Base-by-base conservation (phyloP, 768 basidiomycete species). In the Collybiopsis luxurians region DNA sequence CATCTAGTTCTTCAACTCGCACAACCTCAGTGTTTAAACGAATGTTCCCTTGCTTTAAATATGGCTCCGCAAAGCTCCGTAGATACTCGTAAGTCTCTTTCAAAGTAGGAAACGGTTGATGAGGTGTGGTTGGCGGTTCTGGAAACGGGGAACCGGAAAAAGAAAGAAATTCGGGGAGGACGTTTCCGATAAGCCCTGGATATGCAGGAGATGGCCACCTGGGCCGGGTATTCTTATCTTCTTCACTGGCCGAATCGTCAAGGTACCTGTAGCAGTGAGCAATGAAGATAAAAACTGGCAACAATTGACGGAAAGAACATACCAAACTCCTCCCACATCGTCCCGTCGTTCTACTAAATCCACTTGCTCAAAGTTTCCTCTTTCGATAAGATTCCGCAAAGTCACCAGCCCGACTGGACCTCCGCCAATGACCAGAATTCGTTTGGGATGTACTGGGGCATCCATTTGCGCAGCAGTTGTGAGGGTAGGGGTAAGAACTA, bases 261-360 rank as follows among this genome's bases (percentile, higher is more conserved):
- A 73, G 59, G 58, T 73, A 66, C 74, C 75, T 75, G 39, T 2
- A 43, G 9, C 17, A 10, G 53, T 12, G 52, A 57, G 30, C 7
- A 26, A 40, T 47, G 28, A 46, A 38, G 7, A 44, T n/a, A 23
- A 53, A 21, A 36, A 21, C 15, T 30, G 4, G 12, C n/a, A 17
- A 49, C 26, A 13, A 27, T 34, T 34, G 46, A 39, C 19, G 40
- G 23, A 11, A 3, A 3, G 13, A 11, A 10, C 61, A 70, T 34
- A 81, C 81, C 81, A 82, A 2, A 80, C 73, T 28, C 81, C 80
- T 2, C 81, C 80, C n/a, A 81, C 68, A 51, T 80, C 73, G 44
- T 73, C 71, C 53, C 75, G 66, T 36, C 81, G 66, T 65, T 82
- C 81, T 4, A 75, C 77, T 0, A 80, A 66, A 43, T 75, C 73